A percentile compares a stretch with the other conserved stretches of the same genome.
Conservation (phyloP, 208 protist genomes). For the Leishmania turanica region DNA sequence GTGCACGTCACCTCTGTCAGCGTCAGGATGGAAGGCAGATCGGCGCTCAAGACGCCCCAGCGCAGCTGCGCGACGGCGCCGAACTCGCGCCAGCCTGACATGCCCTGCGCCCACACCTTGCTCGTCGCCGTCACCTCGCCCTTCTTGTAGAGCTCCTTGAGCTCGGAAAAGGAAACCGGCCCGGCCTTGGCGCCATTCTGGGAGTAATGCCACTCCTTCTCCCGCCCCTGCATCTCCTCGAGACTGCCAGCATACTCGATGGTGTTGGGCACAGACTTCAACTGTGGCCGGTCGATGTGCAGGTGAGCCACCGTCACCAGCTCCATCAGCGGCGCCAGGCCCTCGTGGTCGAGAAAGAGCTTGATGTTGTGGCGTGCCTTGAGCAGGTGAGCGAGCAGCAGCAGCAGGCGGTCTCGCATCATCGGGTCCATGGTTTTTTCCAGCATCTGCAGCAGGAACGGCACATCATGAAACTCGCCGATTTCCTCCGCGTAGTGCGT, state of each 20-base stretch:
- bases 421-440: constrained; percentile 73
- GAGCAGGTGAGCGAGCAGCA: constrained; percentile 77
- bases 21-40: constrained; percentile 73
- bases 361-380: constrained; percentile 89
- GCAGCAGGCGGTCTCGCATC: constrained; percentile 88
- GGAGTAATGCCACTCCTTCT: constrained; percentile 94
- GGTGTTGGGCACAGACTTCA: constrained; percentile 73
- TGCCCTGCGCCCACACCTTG: constrained; percentile 96
- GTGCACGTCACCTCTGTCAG: constrained; percentile 88
- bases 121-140: constrained; percentile 62
- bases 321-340: constrained; percentile 80
- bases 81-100: constrained; percentile 89
- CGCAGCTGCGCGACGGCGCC: constrained; percentile 91
- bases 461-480: constrained; percentile 87
- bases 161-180: constrained; percentile 72
- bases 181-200: constrained; percentile 32
- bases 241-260: constrained; percentile 70
- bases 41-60: constrained; percentile 81
- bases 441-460: constrained; percentile 82
- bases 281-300: constrained; percentile 89
- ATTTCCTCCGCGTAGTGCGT: constrained; percentile 80
- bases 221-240: constrained; percentile 61
- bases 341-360: constrained; percentile 90
- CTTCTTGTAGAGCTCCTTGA: constrained; percentile 60
- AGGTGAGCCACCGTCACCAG: constrained; percentile 93